phyloP scores from a whole-genome alignment of 2,329 filamentous ascomycete genomes.

The Cucurbitaria berberidis region DNA sequence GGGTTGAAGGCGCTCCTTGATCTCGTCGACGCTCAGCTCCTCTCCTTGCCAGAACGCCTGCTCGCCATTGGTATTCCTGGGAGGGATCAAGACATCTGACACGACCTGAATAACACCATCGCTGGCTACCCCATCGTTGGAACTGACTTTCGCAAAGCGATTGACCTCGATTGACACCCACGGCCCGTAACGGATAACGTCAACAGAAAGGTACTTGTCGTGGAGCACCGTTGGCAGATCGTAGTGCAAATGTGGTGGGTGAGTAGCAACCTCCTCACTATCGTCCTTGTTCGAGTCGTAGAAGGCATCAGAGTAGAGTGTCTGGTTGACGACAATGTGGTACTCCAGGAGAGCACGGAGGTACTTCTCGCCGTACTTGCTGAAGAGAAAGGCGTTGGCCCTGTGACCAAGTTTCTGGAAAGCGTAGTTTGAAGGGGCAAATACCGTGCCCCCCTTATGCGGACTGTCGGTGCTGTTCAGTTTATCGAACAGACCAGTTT shows the following conservation, averaged over 20 bases:
- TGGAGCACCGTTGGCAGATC: slow-evolving; percentile 76
- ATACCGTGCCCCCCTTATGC: slow-evolving; percentile 73
- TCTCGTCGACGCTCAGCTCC: slow-evolving; percentile 65
- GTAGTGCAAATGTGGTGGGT: slow-evolving; percentile 62
- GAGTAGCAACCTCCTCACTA: slow-evolving; percentile 20
- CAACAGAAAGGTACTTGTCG: slow-evolving; percentile 70
- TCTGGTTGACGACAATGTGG: slow-evolving; percentile 74
- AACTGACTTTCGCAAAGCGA: slow-evolving; percentile 68
- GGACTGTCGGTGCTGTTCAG: slow-evolving; percentile 58
- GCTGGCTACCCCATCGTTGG: slow-evolving; percentile 73
- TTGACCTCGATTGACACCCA: slow-evolving; percentile 78
- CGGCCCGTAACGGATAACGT: slow-evolving; percentile 71
- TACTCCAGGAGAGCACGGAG: slow-evolving; percentile 80
- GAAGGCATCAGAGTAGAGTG: slow-evolving; percentile 83
- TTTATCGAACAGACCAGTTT: slow-evolving; percentile 72
- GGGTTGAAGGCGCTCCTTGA: slow-evolving; percentile 59
- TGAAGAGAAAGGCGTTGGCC: slow-evolving; percentile 87
- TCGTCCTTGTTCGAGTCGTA: slow-evolving; percentile 60
- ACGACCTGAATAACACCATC: slow-evolving; percentile 87
- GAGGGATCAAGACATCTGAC: slow-evolving; percentile 75
- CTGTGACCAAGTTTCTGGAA: slow-evolving; percentile 74
- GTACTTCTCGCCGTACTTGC: slow-evolving; percentile 73
- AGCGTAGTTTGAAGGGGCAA: slow-evolving; percentile 82
- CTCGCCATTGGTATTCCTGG: slow-evolving; percentile 57
- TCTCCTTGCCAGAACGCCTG: slow-evolving; percentile 51